Evolutionary conservation across 1,139 yeast genomes (phyloP).

Genomic region (Protomyces inouyei): DNA sequence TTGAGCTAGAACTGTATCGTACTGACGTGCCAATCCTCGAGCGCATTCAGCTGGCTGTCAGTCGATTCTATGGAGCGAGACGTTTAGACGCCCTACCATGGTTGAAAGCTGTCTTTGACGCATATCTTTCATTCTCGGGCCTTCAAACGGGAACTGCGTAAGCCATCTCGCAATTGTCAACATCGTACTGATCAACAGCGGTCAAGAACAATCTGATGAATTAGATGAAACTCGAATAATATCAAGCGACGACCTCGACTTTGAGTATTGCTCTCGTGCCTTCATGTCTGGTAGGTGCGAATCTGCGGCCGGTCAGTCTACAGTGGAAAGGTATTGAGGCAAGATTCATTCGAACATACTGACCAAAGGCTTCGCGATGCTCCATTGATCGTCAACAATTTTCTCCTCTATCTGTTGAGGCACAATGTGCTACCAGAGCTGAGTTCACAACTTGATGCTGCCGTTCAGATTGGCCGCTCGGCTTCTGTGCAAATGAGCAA

Average conservation of each 20-base stretch:
- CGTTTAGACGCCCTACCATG: conserved; percentile 5
- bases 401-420: conserved; percentile 3
- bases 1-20: not conserved
- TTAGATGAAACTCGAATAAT: not conserved
- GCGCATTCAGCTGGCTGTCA: conserved; percentile 15
- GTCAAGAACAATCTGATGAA: not conserved
- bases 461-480: not conserved
- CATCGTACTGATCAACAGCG: not conserved
- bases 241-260: conserved; percentile 4
- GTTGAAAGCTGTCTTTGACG: conserved; percentile 20
- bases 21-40: conserved; percentile 1
- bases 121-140: conserved; percentile 6
- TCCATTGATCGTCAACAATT: conserved; percentile 18
- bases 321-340: not conserved
- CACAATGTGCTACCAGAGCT: conserved; percentile 18
- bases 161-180: not conserved
- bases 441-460: not conserved
- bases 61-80: not conserved
- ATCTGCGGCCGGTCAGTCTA: conserved; percentile 11
- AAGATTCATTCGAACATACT: not conserved
- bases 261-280: conserved; percentile 9
- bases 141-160: not conserved
- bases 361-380: conserved; percentile 7
- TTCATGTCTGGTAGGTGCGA: conserved; percentile 9
- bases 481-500: not conserved